Conservation (phyloP, 192 early-diverging fungal species). For the Dissophora ornata region DNA sequence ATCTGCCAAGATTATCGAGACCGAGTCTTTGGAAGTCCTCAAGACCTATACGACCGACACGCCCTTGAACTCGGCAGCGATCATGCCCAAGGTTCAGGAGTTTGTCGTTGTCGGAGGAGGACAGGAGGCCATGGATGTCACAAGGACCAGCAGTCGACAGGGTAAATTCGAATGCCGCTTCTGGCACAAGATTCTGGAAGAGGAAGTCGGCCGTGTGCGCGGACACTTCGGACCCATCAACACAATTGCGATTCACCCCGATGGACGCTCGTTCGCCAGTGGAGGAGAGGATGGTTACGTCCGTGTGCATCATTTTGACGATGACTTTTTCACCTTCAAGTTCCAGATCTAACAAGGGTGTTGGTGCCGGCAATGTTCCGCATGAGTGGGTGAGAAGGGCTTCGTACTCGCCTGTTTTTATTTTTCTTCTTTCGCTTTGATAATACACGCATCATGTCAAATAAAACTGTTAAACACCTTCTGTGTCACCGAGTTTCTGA, state of each 20-base stretch:
- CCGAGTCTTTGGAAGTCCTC: conserved; percentile 82
- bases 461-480: too few species aligned
- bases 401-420: too few species aligned
- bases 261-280: conserved; percentile 91
- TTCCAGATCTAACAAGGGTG: conserved; percentile 60
- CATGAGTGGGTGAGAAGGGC: too few species aligned
- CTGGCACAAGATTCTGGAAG: conserved; percentile 96
- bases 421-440: too few species aligned
- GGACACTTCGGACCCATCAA: conserved; percentile 99
- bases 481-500: too few species aligned
- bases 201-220: conserved; percentile 96
- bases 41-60: conserved; percentile 90
- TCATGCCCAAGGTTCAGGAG: conserved; percentile 87
- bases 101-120: conserved; percentile 95
- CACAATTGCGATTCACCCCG: conserved; percentile 96
- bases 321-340: conserved; percentile 96
- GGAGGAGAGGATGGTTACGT: conserved; percentile 99
- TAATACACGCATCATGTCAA: too few species aligned
- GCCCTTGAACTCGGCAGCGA: conserved; percentile 90
- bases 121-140: conserved; percentile 98
- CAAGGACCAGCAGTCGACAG: conserved; percentile 86
- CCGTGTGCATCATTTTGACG: conserved; percentile 95
- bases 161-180: conserved; percentile 98
- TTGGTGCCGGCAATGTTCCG: too few species aligned
- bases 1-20: conserved; percentile 88